These are phyloP conservation scores for Hirsutella thompsonii DNA, from an alignment of 2,329 filamentous ascomycete genomes.

Conservation along the genomic window DNA sequence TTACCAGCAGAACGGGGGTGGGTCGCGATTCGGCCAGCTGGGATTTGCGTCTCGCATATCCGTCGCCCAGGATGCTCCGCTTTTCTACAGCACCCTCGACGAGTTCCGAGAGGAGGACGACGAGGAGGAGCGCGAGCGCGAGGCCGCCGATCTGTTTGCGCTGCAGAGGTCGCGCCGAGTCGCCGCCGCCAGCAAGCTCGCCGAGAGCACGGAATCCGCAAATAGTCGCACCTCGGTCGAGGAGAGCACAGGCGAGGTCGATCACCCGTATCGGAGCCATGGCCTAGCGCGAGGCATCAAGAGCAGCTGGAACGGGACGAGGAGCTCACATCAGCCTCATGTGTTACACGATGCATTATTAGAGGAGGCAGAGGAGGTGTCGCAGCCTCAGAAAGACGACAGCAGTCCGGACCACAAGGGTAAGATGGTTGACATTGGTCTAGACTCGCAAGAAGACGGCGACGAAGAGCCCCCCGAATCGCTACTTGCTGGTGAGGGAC, in stretches of 20 bases:
- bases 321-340: conserved; percentile 21
- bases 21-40: conserved; percentile 58
- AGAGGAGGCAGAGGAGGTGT: conserved; percentile 30
- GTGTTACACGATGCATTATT: conserved; percentile 18
- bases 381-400: conserved; percentile 18
- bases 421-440: conserved; percentile 76
- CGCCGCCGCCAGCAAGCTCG: conserved; percentile 71
- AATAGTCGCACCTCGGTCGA: conserved; percentile 25
- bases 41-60: conserved; percentile 69
- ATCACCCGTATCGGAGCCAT: conserved; percentile 30
- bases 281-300: conserved; percentile 40
- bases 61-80: conserved; percentile 62
- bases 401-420: conserved; percentile 30
- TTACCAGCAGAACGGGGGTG: conserved; percentile 63
- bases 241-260: conserved; percentile 15
- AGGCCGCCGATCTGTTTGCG: conserved; percentile 89
- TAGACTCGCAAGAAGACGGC: conserved; percentile 53
- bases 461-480: conserved; percentile 47
- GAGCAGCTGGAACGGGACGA: conserved; percentile 51
- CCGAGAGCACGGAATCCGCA: conserved; percentile 66
- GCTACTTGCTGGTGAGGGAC: conserved; percentile 39
- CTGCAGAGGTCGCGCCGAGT: conserved; percentile 81
- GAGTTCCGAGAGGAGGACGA: conserved; percentile 90
- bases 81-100: conserved; percentile 89
- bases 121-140: conserved; percentile 76